Evolutionary conservation across 164 flowering plant species (phyloP).

Genomic region (Paratinospora sagittata): DNA sequence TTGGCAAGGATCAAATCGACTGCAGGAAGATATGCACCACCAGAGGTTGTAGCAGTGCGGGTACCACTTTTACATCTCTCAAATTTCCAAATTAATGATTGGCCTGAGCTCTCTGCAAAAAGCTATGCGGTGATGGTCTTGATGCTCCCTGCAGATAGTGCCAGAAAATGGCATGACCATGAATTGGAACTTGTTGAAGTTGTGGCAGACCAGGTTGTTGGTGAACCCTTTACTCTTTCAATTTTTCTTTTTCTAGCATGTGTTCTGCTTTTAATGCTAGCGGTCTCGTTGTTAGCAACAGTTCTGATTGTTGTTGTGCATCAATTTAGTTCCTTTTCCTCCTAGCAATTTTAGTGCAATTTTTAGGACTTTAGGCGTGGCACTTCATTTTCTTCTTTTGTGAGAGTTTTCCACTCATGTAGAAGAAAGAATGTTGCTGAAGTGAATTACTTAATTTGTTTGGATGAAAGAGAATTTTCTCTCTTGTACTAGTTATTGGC

Average conservation of each 20-base stretch:
- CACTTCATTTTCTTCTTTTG: not conserved
- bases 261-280: not conserved
- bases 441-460: not conserved
- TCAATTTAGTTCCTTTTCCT: not conserved
- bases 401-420: not conserved
- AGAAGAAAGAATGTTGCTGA: not conserved
- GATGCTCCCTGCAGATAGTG: conserved; percentile 53
- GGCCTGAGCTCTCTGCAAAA: conserved; percentile 55
- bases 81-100: conserved; percentile 54
- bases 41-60: conserved; percentile 69
- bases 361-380: not conserved
- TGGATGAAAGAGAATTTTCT: not conserved
- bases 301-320: not conserved
- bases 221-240: not conserved
- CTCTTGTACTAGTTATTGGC: not conserved
- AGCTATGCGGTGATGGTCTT: conserved; percentile 66
- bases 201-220: conserved; percentile 70
- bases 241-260: not conserved
- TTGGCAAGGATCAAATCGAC: conserved; percentile 43
- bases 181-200: conserved; percentile 82
- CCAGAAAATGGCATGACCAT: conserved; percentile 61
- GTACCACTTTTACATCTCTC: conserved; percentile 67
- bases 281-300: not conserved
- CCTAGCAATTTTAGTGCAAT: not conserved
- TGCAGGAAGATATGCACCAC: conserved; percentile 44